phyloP scores from a whole-genome alignment of 2,329 filamentous ascomycete genomes.

The Exophiala lecanii-corni region DNA sequence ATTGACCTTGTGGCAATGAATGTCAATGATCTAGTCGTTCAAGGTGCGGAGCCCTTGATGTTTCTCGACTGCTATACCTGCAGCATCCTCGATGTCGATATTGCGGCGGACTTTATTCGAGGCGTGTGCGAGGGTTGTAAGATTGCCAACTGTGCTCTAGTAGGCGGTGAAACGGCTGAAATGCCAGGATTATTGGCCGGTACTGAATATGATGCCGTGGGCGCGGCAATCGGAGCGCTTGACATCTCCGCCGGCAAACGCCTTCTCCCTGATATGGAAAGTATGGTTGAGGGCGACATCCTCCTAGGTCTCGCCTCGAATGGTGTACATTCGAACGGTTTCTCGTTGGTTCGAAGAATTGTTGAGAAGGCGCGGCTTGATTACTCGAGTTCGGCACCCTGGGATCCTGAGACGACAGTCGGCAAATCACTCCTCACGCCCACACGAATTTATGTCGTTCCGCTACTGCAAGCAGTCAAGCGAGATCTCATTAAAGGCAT shows the following conservation, averaged over 20 bases:
- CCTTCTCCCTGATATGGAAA: slow-evolving; percentile 68
- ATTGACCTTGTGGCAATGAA: slow-evolving; percentile 99
- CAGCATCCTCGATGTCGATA: slow-evolving; percentile 73
- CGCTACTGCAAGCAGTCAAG: slow-evolving; percentile 62
- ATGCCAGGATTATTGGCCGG: slow-evolving; percentile 93
- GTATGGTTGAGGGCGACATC: slow-evolving; percentile 78
- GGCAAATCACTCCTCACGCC: slow-evolving; percentile 80
- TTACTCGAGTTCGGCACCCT: slow-evolving; percentile 72
- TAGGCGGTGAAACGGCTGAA: slow-evolving; percentile 97
- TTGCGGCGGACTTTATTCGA: slow-evolving; percentile 79
- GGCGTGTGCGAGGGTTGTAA: slow-evolving; percentile 86
- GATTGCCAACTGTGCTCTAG: slow-evolving; percentile 78
- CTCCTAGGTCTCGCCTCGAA: slow-evolving; percentile 80
- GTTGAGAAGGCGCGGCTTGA: slow-evolving; percentile 66
- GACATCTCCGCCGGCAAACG: slow-evolving; percentile 47
- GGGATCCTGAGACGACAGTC: slow-evolving; percentile 55
- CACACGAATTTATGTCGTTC: slow-evolving; percentile 88
- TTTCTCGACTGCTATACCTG: slow-evolving; percentile 98
- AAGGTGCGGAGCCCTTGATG: slow-evolving; percentile 89
- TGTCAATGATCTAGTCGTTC: slow-evolving; percentile 94
- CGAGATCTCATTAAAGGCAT: slow-evolving; percentile 76
- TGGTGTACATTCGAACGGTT: slow-evolving; percentile 93
- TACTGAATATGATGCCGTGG: slow-evolving; percentile 89
- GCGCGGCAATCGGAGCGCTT: slow-evolving; percentile 83
- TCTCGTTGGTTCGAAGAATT: slow-evolving; percentile 91